Evolutionary conservation across 1,139 yeast species (phyloP).

Genomic region (Kluyveromyces sp.): DNA sequence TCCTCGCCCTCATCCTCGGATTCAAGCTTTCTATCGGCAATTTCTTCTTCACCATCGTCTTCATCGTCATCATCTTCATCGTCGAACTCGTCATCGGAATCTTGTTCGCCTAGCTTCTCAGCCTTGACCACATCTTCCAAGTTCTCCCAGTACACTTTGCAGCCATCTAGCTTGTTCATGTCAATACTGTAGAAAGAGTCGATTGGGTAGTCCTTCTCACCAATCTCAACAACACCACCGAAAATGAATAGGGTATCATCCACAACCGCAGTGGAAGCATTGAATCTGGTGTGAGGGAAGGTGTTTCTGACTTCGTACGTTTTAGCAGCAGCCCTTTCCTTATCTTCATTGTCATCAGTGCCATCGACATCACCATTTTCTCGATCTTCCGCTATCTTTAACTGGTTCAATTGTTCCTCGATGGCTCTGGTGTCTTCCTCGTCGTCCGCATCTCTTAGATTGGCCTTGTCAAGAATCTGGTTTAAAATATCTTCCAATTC

Average conservation of each 20-base stretch:
- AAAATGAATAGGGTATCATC: slow-evolving; percentile 81
- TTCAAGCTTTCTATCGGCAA: slow-evolving; percentile 40
- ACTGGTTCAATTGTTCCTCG: slow-evolving; percentile 34
- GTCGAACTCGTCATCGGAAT: slow-evolving; percentile 58
- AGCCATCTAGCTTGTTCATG: slow-evolving; percentile 79
- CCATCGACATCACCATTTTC: slow-evolving; percentile 25
- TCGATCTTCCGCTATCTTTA: slow-evolving; percentile 4
- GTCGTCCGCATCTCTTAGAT: slow-evolving; percentile 53
- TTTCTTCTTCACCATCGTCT: slow-evolving; percentile 45
- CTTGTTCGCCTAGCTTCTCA: slow-evolving; percentile 45
- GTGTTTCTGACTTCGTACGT: slow-evolving; percentile 48
- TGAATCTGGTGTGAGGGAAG: slow-evolving; percentile 85
- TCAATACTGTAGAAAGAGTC: slow-evolving; percentile 86
- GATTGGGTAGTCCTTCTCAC: slow-evolving; percentile 74
- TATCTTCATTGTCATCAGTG: slow-evolving; percentile 21
- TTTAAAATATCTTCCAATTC: slow-evolving; percentile 79
- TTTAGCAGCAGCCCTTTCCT: slow-evolving; percentile 13
- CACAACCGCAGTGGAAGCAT: slow-evolving; percentile 76
- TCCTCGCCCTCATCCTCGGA: slow-evolving; percentile 49
- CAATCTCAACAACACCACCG: slow-evolving; percentile 88
- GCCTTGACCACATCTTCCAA: slow-evolving; percentile 54
- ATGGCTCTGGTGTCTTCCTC: slow-evolving; percentile 38
- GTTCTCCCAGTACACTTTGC: slow-evolving; percentile 86
- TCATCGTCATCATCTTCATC: slow-evolving; percentile 54
- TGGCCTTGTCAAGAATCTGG: slow-evolving; percentile 63